Conservation (phyloP, 2,329 filamentous ascomycete species). For the Xylaria multiplex region DNA sequence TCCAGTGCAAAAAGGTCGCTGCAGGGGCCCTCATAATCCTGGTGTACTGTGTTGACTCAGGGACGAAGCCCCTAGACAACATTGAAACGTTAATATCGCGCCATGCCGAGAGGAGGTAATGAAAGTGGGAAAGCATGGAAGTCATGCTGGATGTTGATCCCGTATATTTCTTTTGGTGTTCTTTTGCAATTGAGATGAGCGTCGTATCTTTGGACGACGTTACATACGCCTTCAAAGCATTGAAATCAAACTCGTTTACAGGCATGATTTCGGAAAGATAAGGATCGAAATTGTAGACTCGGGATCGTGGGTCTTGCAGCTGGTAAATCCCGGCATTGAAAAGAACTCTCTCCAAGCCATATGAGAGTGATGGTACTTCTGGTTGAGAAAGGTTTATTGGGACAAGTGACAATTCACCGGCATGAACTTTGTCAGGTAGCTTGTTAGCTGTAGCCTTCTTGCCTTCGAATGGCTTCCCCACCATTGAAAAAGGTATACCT, state of each 20-base stretch:
- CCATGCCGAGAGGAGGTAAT: slow-evolving; percentile 89
- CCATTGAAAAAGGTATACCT: slow-evolving; percentile 12
- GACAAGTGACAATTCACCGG: slow-evolving; percentile 43
- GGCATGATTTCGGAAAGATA: slow-evolving; percentile 95
- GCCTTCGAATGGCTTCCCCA: slow-evolving; percentile 15
- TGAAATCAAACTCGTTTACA: slow-evolving; percentile 89
- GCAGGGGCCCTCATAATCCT: slow-evolving; percentile 76
- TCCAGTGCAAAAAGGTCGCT: slow-evolving; percentile 83
- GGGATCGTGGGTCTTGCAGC: slow-evolving; percentile 85
- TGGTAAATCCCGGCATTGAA: slow-evolving; percentile 96
- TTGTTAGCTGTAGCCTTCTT: not conserved
- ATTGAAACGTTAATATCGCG: slow-evolving; percentile 73
- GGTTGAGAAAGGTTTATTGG: slow-evolving; percentile 50
- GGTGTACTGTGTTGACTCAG: slow-evolving; percentile 74
- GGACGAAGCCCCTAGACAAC: slow-evolving; percentile 73
- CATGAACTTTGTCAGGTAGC: slow-evolving; percentile 42
- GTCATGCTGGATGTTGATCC: slow-evolving; percentile 99
- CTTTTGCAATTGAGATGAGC: slow-evolving; percentile 73
- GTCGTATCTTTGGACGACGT: slow-evolving; percentile 87
- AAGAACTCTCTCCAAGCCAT: slow-evolving; percentile 86
- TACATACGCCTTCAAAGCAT: slow-evolving; percentile 84
- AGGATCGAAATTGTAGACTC: slow-evolving; percentile 96
- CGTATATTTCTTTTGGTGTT: slow-evolving; percentile 80
- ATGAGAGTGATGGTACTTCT: slow-evolving; percentile 69
- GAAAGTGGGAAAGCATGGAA: slow-evolving; percentile 85